These are phyloP conservation scores for Panicum miliaceum DNA, from an alignment of 176 grass and related monocot genomes.

Conservation along the genomic window DNA sequence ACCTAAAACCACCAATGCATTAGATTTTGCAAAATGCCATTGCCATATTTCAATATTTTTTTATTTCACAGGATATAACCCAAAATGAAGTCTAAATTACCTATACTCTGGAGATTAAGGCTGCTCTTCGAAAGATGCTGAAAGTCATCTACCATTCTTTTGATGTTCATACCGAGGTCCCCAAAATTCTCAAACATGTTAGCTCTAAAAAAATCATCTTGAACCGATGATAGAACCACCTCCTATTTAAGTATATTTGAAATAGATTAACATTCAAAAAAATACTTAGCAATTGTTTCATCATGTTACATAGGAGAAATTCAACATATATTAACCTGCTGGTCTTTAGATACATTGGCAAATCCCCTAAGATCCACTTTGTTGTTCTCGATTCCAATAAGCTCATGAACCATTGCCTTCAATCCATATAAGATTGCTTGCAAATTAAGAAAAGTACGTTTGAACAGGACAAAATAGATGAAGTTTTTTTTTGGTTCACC, in stretches of 20 bases:
- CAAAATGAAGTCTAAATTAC: constrained; percentile 52
- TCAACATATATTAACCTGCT: constrained; percentile 65
- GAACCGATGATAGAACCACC: constrained; percentile 94
- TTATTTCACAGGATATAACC: constrained; percentile 34
- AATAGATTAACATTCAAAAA: constrained; percentile 39
- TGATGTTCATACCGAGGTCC: constrained; percentile 99
- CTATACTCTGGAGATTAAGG: constrained; percentile 93
- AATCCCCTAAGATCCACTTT: constrained; percentile 83
- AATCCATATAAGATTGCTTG: constrained; percentile 28
- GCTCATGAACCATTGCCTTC: constrained; percentile 95
- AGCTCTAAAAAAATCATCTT: constrained; percentile 84
- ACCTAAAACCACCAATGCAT: constrained; percentile 55
- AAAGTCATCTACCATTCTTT: constrained; percentile 99
- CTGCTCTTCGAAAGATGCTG: constrained; percentile 98
- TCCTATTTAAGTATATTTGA: constrained; percentile 63
- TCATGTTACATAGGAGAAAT: constrained; percentile 21
- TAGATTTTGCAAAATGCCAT: constrained; percentile 16
- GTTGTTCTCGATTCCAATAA: constrained; percentile 93
- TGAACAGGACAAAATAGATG: constrained; percentile 13
- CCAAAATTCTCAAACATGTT: constrained; percentile 98
- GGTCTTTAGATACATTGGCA: constrained; percentile 86
- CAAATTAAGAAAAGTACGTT: constrained; percentile 16
- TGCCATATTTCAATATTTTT: not conserved
- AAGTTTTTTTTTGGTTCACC: constrained; percentile 51
- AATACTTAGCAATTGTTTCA: constrained; percentile 34